Base-by-base conservation (phyloP, 2,329 filamentous ascomycete genomes). In the Aspergillus calidoustus region DNA sequence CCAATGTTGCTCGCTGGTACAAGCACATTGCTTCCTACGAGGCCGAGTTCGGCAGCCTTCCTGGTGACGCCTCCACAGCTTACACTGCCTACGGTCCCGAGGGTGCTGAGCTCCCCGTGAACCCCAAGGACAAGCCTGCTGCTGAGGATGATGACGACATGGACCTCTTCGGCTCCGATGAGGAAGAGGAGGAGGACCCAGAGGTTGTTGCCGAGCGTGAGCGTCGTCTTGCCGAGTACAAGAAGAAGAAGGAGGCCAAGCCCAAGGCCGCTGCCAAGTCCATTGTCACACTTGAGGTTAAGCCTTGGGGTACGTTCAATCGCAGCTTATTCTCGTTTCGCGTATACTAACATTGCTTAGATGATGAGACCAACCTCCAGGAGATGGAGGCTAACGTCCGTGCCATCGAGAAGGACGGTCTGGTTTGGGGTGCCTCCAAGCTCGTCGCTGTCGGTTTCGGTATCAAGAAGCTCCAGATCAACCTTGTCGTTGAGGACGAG, bases 391-490 rank as follows among this genome's bases (percentile, higher is more conserved):
- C 81, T 34, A 84, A 89, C 68, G 93, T 98, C 72, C 91, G 92
- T 74, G 81, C 83, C 69, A 94, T 98, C 72, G 87, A 94, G 82
- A 88, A 91, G 86, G 94, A 98, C 54, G 95, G 95, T 83, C 91
- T 99, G 66, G 89, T 96, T 68, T 99, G 95, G 95, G 94, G 94
- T 88, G 88, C 85, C 68, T 93, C 91, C 80, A 91, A 95, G 86
- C 85, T 97, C 69, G 89, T 96, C 56, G 80, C 93, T 69, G 89
- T 99, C 74, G 94, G 93, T 76, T 99, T 92, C 86, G 95, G 95
- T 86, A 96, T 99, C 86, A 95, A 91, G 87, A 98, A 98, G 88
- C 89, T 99, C 68, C 94, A 98, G 87, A 96, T 99, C 86, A 98
- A 92, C 89, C 82, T 98, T 72, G 93, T 98, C 73, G 84, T 98